Percentiles rank a stretch among this genome's conserved stretches.
These are phyloP conservation scores for Saccharomycopsis amapae DNA, from an alignment of 805 yeast genomes.

Conservation along the genomic window DNA sequence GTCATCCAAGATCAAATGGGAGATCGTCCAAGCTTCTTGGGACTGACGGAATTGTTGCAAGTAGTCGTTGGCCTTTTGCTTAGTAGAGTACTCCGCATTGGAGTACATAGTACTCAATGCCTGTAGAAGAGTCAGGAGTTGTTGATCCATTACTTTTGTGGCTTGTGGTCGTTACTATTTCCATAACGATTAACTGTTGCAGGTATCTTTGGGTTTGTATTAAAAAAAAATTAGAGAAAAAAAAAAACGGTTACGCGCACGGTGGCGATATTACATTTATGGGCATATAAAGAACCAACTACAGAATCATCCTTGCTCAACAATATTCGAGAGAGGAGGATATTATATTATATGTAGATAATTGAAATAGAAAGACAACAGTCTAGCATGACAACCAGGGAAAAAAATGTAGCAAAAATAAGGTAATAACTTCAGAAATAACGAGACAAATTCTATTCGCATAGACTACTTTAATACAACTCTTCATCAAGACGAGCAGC, in stretches of 20 bases:
- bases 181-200: too few species aligned
- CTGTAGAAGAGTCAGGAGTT: conserved; percentile 30
- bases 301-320: too few species aligned
- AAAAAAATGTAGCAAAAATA: neutral
- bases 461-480: conserved; percentile 36
- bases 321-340: too few species aligned
- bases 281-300: too few species aligned
- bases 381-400: too few species aligned
- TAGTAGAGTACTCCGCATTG: conserved; percentile 32
- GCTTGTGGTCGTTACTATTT: too few species aligned
- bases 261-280: neutral
- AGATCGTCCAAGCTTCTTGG: conserved; percentile 68
- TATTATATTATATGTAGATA: too few species aligned
- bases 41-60: conserved; percentile 82
- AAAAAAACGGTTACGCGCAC: neutral
- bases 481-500: conserved; percentile 95
- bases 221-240: neutral
- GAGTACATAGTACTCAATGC: conserved; percentile 44
- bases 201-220: neutral
- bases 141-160: conserved; percentile 9
- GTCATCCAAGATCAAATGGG: conserved; percentile 45
- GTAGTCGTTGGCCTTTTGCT: conserved; percentile 42
- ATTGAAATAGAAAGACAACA: too few species aligned
- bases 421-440: neutral
- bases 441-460: too few species aligned